phyloP scores from a whole-genome alignment of 2,329 filamentous ascomycete species.

The Plectosphaerella sp. region DNA sequence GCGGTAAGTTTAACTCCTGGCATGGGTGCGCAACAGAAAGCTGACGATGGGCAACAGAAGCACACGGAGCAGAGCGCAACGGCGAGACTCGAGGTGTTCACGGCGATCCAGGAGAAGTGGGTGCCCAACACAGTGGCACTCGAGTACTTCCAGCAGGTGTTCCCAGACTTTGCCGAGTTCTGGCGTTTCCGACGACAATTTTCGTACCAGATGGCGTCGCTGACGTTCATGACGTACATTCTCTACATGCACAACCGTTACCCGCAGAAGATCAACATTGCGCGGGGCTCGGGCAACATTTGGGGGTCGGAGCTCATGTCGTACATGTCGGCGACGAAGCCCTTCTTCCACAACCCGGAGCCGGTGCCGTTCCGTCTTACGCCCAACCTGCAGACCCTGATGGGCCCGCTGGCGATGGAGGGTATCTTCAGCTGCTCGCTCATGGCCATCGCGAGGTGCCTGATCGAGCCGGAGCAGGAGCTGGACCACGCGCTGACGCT shows the following conservation, averaged over 20 bases:
- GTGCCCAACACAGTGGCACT: constrained; percentile 78
- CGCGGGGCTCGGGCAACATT: constrained; percentile 81
- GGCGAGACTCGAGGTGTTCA: constrained; percentile 85
- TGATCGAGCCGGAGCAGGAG: constrained; percentile 84
- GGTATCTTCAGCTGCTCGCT: constrained; percentile 93
- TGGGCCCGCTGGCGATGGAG: constrained; percentile 93
- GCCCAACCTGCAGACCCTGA: constrained; percentile 90
- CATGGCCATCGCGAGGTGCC: constrained; percentile 92
- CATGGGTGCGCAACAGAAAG: constrained; percentile 5
- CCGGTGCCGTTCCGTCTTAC: constrained; percentile 96
- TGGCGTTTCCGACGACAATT: constrained; percentile 98
- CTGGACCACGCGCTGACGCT: constrained; percentile 93
- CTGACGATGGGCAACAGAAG: constrained; percentile 42
- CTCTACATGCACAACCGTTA: constrained; percentile 96
- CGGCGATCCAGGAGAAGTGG: constrained; percentile 89
- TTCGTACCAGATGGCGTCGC: constrained; percentile 87
- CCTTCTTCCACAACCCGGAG: constrained; percentile 92
- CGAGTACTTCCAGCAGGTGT: constrained; percentile 84
- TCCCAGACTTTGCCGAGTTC: constrained; percentile 87
- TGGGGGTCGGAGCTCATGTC: constrained; percentile 96
- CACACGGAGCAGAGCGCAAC: constrained; percentile 64
- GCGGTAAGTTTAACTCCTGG: constrained; percentile 36
- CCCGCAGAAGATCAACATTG: constrained; percentile 92
- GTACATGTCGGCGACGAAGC: constrained; percentile 76
- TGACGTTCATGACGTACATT: constrained; percentile 98